A percentile compares a stretch with the other conserved stretches of the same genome.
phyloP scores from a whole-genome alignment of 352 stramenopile genomes.

The Phytophthora chlamydospora region DNA sequence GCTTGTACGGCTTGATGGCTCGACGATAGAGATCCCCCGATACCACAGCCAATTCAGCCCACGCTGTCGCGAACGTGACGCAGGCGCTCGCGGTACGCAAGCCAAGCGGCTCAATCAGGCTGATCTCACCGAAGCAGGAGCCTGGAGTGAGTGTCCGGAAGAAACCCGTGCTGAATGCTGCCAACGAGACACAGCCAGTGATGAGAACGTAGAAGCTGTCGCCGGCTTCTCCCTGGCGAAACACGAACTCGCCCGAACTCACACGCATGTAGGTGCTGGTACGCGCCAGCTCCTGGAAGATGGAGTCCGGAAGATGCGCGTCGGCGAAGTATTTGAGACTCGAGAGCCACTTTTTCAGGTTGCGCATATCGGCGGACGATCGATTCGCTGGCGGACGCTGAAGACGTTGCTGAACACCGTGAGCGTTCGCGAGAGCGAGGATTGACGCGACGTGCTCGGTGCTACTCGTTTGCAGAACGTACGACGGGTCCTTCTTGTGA shows the following conservation, averaged over 20 bases:
- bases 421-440: constrained; percentile 38
- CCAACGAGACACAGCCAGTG: constrained; percentile 63
- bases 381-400: constrained; percentile 45
- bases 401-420: constrained; percentile 45
- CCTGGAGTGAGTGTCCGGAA: constrained; percentile 73
- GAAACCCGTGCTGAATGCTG: constrained; percentile 69
- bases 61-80: constrained; percentile 57
- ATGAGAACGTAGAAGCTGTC: constrained; percentile 81
- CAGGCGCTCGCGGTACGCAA: constrained; percentile 66
- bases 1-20: constrained; percentile 76
- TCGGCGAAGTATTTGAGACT: constrained; percentile 76
- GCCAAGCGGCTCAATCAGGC: constrained; percentile 58
- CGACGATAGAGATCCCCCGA: constrained; percentile 70
- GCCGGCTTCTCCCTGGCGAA: constrained; percentile 70
- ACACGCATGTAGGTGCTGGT: constrained; percentile 51
- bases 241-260: constrained; percentile 62
- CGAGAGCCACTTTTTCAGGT: constrained; percentile 71
- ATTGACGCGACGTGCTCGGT: constrained; percentile 44
- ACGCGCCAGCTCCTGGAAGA: constrained; percentile 61
- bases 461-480: constrained; percentile 47
- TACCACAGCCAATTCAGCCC: constrained; percentile 61
- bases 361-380: constrained; percentile 45
- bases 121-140: constrained; percentile 77
- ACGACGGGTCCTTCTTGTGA: constrained; percentile 29
- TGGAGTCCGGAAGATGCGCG: constrained; percentile 52